A percentile compares a stretch with the other conserved stretches of the same genome.
Conservation (phyloP, 2,329 filamentous ascomycete genomes). For the Cladosporium sp. region DNA sequence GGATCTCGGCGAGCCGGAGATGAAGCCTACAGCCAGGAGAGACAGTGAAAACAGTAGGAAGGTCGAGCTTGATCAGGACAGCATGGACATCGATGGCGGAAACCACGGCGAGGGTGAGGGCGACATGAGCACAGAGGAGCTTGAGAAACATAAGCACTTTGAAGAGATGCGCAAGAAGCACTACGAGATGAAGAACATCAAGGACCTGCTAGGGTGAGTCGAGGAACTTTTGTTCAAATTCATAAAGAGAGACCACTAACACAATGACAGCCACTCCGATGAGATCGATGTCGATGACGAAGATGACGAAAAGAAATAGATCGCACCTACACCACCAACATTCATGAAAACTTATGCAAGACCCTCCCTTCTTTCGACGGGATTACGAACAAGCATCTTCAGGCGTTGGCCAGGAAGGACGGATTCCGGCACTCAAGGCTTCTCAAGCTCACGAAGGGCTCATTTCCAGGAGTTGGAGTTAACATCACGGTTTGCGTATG, state of each 20-base stretch:
- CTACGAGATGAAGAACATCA: conserved; percentile 98
- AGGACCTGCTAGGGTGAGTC: conserved; percentile 74
- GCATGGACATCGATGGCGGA: conserved; percentile 43
- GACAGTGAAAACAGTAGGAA: conserved; percentile 64
- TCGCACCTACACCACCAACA: background rate
- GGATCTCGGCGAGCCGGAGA: conserved; percentile 87
- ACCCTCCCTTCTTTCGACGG: background rate
- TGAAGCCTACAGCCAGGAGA: conserved; percentile 41
- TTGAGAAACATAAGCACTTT: conserved; percentile 88
- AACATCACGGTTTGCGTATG: background rate
- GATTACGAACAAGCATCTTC: conserved; percentile 10
- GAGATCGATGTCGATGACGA: conserved; percentile 17
- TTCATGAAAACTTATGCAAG: background rate
- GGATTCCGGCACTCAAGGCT: background rate
- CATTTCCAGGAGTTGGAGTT: conserved; percentile 3
- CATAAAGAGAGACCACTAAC: background rate
- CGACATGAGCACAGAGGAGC: conserved; percentile 64
- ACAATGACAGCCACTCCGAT: conserved; percentile 10
- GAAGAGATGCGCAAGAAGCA: conserved; percentile 92
- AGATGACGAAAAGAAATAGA: conserved; percentile 11
- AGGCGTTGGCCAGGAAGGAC: conserved; percentile 1
- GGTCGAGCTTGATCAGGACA: conserved; percentile 71
- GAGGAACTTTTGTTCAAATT: background rate
- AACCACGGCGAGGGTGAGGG: conserved; percentile 61
- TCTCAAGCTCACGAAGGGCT: background rate